These are phyloP conservation scores for Annona squamosa DNA, from an alignment of 164 flowering plant species.

Conservation along the genomic window DNA sequence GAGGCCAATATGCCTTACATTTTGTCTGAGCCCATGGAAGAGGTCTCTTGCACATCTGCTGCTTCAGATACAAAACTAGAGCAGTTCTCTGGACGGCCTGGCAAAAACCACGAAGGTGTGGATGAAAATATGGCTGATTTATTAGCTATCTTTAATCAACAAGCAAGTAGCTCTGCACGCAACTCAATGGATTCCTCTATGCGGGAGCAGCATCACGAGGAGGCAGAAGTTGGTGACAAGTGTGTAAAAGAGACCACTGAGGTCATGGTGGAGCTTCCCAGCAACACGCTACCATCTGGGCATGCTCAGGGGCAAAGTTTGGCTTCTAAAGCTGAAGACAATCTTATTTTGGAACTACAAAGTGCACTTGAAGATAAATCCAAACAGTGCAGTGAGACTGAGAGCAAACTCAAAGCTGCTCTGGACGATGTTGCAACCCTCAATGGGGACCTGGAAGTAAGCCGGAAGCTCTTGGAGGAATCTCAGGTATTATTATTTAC, in stretches of 20 bases:
- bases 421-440: slow-evolving; percentile 59
- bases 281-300: slow-evolving; percentile 27
- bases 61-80: slow-evolving; percentile 33
- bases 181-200: slow-evolving; percentile 64
- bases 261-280: slow-evolving; percentile 37
- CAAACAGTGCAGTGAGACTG: slow-evolving; percentile 49
- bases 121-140: slow-evolving; percentile 93
- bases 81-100: neutral
- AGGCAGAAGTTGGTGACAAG: slow-evolving; percentile 31
- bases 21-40: slow-evolving; percentile 76
- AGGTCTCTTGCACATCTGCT: slow-evolving; percentile 65
- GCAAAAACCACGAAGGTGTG: slow-evolving; percentile 51
- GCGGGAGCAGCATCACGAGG: slow-evolving; percentile 61
- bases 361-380: slow-evolving; percentile 53
- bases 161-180: slow-evolving; percentile 11
- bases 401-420: slow-evolving; percentile 53
- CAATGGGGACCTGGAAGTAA: slow-evolving; percentile 59
- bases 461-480: slow-evolving; percentile 75
- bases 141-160: slow-evolving; percentile 46
- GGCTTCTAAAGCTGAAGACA: slow-evolving; percentile 26
- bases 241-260: slow-evolving; percentile 44
- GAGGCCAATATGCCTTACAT: slow-evolving; percentile 34
- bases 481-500: slow-evolving; percentile 57
- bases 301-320: slow-evolving; percentile 26
- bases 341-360: slow-evolving; percentile 50